Base-by-base conservation (phyloP, 2,329 filamentous ascomycete species). In the Fusarium lyarnte region DNA sequence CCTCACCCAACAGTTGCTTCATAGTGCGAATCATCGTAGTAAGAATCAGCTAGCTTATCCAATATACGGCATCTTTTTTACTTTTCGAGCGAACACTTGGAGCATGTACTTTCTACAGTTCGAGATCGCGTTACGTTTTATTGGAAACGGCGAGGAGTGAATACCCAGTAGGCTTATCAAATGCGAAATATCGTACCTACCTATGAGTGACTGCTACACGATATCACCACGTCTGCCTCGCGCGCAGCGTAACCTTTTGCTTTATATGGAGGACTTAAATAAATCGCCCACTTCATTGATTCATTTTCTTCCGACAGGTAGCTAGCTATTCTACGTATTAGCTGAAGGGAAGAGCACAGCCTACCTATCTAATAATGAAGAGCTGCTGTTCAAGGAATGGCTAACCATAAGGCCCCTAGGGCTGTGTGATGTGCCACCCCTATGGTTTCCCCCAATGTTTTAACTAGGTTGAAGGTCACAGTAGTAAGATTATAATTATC, bases 11-110 rank as follows among this genome's bases (percentile, higher is more conserved):
- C 39, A 21, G 35, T 49, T 31, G 52, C 43, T 33, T 36, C 52
- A 58, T 51, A 58, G 29, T 10, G 7, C 35, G 47, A 35, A 51
- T n/a, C 23, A n/a, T 21, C 11, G 21, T 13, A 35, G 31, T 16
- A 25, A 36, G 13, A 51, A 21, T 16, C 25, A 23, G 16, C 11
- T 17, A 51, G 16, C 21, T 25, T 17, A 11, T 25, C 5, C 31
- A 51, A 51, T 75, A 78, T 63, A 75, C 75, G 21, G 46, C 33
- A 29, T 70, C 63, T n/a, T 45, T 25, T 11, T 72, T 51, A 23
- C 43, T 51, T 12, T 43, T 60, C 0, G 57, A 76, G 21, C 72
- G 51, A 25, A 42, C 55, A 4, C 74, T 78, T 16, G 16, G 47
- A 36, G 29, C 11, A n/a, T 11, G 17, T 23, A 5, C 7, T 33